A percentile compares a stretch with the other conserved stretches of the same genome.
phyloP scores from a whole-genome alignment of 306 rosid genomes.

The Medicago truncatula region DNA sequence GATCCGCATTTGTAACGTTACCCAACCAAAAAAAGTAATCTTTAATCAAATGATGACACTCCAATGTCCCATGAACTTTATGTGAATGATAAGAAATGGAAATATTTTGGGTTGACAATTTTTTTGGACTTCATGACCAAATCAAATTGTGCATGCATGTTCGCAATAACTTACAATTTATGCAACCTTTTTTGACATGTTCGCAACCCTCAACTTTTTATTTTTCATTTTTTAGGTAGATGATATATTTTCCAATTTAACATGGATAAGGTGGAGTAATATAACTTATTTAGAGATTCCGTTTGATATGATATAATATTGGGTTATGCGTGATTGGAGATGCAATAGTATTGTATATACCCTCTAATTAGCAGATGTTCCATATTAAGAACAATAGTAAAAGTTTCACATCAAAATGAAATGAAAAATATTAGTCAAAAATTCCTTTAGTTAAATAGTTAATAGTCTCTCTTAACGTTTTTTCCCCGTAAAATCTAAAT shows the following conservation, averaged over 20 bases:
- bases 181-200: constrained; percentile 11
- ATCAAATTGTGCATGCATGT: not conserved
- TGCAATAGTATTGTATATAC: not conserved
- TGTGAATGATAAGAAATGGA: constrained; percentile 15
- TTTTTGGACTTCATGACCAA: not conserved
- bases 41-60: not conserved
- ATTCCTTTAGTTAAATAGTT: too few species aligned
- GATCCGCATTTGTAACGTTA: not conserved
- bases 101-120: not conserved
- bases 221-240: not conserved
- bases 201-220: too few species aligned
- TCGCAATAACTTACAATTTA: not conserved
- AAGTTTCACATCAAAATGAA: too few species aligned
- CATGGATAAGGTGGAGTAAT: not conserved
- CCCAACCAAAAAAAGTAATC: not conserved
- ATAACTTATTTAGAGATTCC: not conserved
- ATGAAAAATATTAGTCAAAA: not conserved
- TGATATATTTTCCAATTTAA: not conserved
- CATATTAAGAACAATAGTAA: not conserved
- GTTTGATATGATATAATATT: not conserved
- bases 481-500: too few species aligned
- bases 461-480: too few species aligned
- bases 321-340: not conserved
- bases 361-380: not conserved
- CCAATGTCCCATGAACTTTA: not conserved